Evolutionary conservation across 176 grass and related monocot genomes (phyloP).

Genomic region (Microstegium vimineum): DNA sequence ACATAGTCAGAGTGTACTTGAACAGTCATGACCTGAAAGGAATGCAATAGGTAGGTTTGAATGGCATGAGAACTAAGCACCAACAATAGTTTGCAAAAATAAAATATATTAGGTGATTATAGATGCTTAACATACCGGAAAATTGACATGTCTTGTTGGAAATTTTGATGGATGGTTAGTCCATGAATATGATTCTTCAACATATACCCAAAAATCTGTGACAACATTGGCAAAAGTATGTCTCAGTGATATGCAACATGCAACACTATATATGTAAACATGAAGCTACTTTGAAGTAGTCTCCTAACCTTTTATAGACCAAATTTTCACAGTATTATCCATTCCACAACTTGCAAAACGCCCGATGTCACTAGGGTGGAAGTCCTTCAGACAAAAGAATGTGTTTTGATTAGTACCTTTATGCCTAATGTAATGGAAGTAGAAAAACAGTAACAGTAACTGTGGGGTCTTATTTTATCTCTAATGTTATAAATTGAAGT

Average conservation of each 20-base stretch:
- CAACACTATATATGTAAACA: neutral
- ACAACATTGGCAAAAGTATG: neutral
- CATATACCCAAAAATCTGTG: constrained; percentile 80
- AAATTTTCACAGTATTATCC: constrained; percentile 91
- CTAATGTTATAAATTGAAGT: neutral
- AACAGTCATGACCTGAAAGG: constrained; percentile 58
- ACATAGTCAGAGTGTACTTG: constrained; percentile 73
- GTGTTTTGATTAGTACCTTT: neutral
- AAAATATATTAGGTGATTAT: neutral
- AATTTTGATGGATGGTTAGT: constrained; percentile 85
- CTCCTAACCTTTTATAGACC: constrained; percentile 86
- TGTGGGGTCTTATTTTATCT: neutral
- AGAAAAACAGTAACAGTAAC: neutral
- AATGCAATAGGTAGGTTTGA: too few relatives aligned
- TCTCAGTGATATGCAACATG: constrained; percentile 1
- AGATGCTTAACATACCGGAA: constrained; percentile 51
- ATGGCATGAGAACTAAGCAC: too few relatives aligned
- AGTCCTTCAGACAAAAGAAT: constrained; percentile 49
- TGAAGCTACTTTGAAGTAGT: neutral
- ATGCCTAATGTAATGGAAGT: neutral
- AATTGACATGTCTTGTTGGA: constrained; percentile 90
- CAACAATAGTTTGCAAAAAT: neutral
- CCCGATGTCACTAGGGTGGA: constrained; percentile 78
- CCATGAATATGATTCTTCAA: constrained; percentile 93
- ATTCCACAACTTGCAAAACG: constrained; percentile 88